Evolutionary conservation across 2,329 filamentous ascomycete species (phyloP).

Genomic region (Fonsecaea multimorphosa): DNA sequence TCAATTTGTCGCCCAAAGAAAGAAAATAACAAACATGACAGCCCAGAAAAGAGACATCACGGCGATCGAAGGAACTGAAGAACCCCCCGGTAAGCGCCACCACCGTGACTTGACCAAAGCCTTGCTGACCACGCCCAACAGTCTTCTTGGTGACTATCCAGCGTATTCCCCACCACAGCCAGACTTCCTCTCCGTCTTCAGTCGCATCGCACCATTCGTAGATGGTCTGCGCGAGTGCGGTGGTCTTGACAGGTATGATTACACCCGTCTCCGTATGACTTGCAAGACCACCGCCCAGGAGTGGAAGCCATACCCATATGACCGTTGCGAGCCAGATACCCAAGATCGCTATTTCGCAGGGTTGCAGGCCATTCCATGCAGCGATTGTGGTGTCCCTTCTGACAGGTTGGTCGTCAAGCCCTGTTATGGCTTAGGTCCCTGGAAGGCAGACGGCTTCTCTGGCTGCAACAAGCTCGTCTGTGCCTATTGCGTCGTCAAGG

Average conservation of each 20-base stretch:
- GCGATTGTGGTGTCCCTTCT: conserved; percentile 10
- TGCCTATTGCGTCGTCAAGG: conserved; percentile 13
- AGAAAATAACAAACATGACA: conserved; percentile 12
- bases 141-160: background rate
- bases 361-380: conserved; percentile 12
- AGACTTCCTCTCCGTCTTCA: conserved; percentile 20
- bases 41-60: background rate
- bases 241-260: conserved; percentile 13
- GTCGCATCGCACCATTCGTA: conserved; percentile 12
- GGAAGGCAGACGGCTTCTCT: conserved; percentile 14
- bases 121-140: background rate
- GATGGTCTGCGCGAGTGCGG: conserved; percentile 18
- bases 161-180: conserved; percentile 2
- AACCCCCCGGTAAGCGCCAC: conserved; percentile 19
- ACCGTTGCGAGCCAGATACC: conserved; percentile 5
- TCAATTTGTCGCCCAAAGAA: background rate
- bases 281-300: conserved; percentile 20
- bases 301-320: conserved; percentile 22
- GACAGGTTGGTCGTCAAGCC: conserved; percentile 10
- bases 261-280: conserved; percentile 24
- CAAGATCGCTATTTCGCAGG: conserved; percentile 25
- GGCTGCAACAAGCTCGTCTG: conserved; percentile 25
- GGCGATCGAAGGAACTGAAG: background rate
- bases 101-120: background rate
- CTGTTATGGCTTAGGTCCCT: conserved; percentile 5